Conservation (phyloP, 2,329 filamentous ascomycete genomes). For the Ophiocordyceps camponoti-leonardi region DNA sequence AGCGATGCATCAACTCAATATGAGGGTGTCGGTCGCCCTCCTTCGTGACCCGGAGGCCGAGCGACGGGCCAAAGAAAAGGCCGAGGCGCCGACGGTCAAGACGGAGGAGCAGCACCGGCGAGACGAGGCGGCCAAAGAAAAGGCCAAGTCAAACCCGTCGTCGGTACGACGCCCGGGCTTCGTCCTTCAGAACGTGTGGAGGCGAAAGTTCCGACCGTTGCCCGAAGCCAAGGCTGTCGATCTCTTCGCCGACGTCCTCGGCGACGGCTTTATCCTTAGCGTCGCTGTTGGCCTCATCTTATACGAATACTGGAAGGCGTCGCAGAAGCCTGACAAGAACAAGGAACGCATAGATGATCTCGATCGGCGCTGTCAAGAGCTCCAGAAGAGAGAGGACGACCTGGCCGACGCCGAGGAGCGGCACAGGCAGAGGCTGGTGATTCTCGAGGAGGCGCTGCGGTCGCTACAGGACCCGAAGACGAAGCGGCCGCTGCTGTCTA, state of each 20-base stretch:
- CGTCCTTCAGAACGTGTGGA: slow-evolving; percentile 37
- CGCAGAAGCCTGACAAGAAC: slow-evolving; percentile 43
- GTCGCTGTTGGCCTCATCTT: slow-evolving; percentile 40
- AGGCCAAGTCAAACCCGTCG: slow-evolving; percentile 16
- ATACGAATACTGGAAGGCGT: slow-evolving; percentile 42
- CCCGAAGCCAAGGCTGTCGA: slow-evolving; percentile 49
- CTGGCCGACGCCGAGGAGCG: slow-evolving; percentile 26
- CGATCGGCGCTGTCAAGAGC: slow-evolving; percentile 27
- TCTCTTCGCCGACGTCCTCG: slow-evolving; percentile 47
- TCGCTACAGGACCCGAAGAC: slow-evolving; percentile 37
- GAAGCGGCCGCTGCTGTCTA: slow-evolving; percentile 33
- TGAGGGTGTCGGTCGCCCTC: slow-evolving; percentile 43
- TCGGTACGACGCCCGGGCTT: slow-evolving; percentile 8
- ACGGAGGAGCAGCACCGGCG: slow-evolving; percentile 42
- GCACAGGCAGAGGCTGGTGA: slow-evolving; percentile 27
- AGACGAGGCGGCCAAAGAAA: slow-evolving; percentile 30
- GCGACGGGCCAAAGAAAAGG: slow-evolving; percentile 40
- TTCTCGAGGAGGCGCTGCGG: slow-evolving; percentile 35
- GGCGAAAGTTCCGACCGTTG: slow-evolving; percentile 42
- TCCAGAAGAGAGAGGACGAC: slow-evolving; percentile 31
- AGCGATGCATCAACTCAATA: slow-evolving; percentile 48
- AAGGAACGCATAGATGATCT: slow-evolving; percentile 34
- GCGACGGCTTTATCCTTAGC: slow-evolving; percentile 43
- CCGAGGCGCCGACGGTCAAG: slow-evolving; percentile 46
- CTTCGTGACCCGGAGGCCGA: slow-evolving; percentile 41